Conservation (phyloP, 805 yeast species). For the Starmera quercuum region DNA sequence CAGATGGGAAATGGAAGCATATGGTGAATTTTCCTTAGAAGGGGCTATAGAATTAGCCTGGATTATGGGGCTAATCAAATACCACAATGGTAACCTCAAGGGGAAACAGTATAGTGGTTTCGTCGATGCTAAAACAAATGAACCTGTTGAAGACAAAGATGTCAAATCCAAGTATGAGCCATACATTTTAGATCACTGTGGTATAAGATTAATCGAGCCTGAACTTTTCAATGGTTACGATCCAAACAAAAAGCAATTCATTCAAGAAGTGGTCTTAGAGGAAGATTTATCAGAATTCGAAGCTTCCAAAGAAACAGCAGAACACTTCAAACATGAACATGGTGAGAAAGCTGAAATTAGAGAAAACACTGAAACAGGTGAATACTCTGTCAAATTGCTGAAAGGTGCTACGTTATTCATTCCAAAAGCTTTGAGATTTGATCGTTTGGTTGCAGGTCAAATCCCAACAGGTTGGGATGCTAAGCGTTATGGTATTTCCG, state of each 20-base stretch:
- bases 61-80: constrained; percentile 97
- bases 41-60: constrained; percentile 99
- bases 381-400: constrained; percentile 80
- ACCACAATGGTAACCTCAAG: constrained; percentile 85
- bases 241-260: constrained; percentile 85
- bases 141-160: constrained; percentile 92
- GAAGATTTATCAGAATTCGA: constrained; percentile 96
- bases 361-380: constrained; percentile 84
- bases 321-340: constrained; percentile 88
- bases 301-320: constrained; percentile 91
- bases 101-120: constrained; percentile 93
- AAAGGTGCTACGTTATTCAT: constrained; percentile 88
- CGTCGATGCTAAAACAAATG: constrained; percentile 91
- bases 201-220: constrained; percentile 95
- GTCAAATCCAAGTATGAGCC: constrained; percentile 88
- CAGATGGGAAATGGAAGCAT: constrained; percentile 99
- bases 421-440: constrained; percentile 70
- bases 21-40: constrained; percentile 91
- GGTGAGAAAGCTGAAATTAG: constrained; percentile 91
- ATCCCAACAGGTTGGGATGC: constrained; percentile 99
- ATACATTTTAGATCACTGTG: constrained; percentile 83
- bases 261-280: constrained; percentile 94
- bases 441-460: constrained; percentile 70
- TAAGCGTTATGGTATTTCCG: constrained; percentile 87
- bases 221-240: constrained; percentile 91